A percentile compares a stretch with the other conserved stretches of the same genome.
Evolutionary conservation across 768 basidiomycete species (phyloP).

Genomic region (Mycena floridula): DNA sequence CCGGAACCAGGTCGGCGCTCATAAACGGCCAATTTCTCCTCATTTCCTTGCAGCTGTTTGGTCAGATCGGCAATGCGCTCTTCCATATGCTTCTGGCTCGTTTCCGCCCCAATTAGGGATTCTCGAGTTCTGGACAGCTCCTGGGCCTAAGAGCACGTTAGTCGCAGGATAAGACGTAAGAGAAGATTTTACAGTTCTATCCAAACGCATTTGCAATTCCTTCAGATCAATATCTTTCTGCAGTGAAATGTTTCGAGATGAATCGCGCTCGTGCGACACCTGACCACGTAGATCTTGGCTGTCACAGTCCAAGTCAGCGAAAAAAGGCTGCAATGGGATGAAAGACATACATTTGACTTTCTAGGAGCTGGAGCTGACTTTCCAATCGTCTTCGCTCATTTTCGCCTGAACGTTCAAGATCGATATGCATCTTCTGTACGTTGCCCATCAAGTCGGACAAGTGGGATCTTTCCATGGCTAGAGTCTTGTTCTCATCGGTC

Average conservation of each 20-base stretch:
- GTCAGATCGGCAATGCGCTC: slow-evolving; percentile 59
- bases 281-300: slow-evolving; percentile 74
- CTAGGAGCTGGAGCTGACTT: slow-evolving; percentile 69
- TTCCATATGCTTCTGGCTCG: slow-evolving; percentile 73
- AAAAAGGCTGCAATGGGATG: neutral
- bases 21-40: slow-evolving; percentile 84
- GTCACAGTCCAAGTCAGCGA: neutral
- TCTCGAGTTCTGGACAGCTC: slow-evolving; percentile 69
- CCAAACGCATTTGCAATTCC: slow-evolving; percentile 67
- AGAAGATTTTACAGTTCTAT: slow-evolving; percentile 51
- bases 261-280: slow-evolving; percentile 69
- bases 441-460: slow-evolving; percentile 85
- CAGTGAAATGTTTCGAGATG: slow-evolving; percentile 61
- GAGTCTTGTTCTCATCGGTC: slow-evolving; percentile 76
- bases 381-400: slow-evolving; percentile 82
- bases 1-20: slow-evolving; percentile 53
- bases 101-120: slow-evolving; percentile 63
- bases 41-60: slow-evolving; percentile 63
- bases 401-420: slow-evolving; percentile 76
- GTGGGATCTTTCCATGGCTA: slow-evolving; percentile 77
- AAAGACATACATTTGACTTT: slow-evolving; percentile 64
- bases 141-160: slow-evolving; percentile 36
- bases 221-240: slow-evolving; percentile 79
- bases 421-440: slow-evolving; percentile 86
- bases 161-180: slow-evolving; percentile 4